Percentiles rank a stretch among this genome's conserved stretches.
Conservation (phyloP, 192 early-diverging fungal species). For the Podila verticillata region DNA sequence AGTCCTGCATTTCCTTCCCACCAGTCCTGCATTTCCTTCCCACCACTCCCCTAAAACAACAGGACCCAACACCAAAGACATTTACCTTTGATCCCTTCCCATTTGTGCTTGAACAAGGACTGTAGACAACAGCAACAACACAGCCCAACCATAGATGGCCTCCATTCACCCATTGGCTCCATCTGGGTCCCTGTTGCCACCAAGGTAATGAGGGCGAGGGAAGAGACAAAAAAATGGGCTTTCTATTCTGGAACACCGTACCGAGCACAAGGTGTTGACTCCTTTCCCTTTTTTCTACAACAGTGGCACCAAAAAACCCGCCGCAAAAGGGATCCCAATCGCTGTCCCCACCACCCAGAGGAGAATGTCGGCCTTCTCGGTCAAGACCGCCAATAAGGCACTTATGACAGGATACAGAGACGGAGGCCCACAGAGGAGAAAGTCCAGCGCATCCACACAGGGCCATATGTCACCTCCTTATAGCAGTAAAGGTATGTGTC, state of each 20-base stretch:
- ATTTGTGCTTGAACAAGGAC: no score
- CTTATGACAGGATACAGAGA: constrained; percentile 45
- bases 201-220: no score
- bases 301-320: neutral
- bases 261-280: neutral
- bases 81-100: no score
- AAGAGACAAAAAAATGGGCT: no score
- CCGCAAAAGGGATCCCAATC: constrained; percentile 30
- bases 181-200: no score
- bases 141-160: no score
- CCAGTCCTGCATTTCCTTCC: no score
- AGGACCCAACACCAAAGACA: no score
- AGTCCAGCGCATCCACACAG: constrained; percentile 32
- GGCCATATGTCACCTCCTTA: constrained; percentile 32
- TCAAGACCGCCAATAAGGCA: constrained; percentile 33
- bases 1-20: no score
- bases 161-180: no score
- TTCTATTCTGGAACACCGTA: neutral
- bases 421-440: constrained; percentile 31
- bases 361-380: constrained; percentile 33
- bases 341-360: constrained; percentile 32
- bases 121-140: no score
- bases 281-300: neutral
- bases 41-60: no score
- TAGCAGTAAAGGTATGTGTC: constrained; percentile 29